Evolutionary conservation across 2,329 filamentous ascomycete species (phyloP), one percentile per base, ranked within the genome.

Genomic region (Neonectria coccinea): DNA sequence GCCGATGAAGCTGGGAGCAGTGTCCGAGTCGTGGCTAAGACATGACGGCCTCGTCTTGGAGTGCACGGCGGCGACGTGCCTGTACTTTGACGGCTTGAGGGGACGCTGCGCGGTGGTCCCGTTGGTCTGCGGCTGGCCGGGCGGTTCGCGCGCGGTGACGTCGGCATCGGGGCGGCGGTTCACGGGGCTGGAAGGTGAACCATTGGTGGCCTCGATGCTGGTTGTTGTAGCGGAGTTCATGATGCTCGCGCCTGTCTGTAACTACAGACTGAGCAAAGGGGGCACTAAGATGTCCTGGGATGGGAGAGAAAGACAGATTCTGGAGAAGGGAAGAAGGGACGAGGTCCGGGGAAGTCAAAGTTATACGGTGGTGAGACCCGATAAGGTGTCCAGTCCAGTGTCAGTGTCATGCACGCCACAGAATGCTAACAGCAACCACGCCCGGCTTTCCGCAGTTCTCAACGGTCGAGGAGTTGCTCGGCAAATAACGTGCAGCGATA

Each of bases 51-150:
- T 88, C 41, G 86, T 80, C 71, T 86, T 78, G 8, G 89, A 89
- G 79, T 99, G 96, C 39, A 97, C 89, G 33, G 94, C 94, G 64
- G 92, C 92, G 67, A 97, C 89, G 87, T 99, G 96, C 70, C 93
- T 92, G 82, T 98, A 98, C 78, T 94, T 96, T 73, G 71, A 64
- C 8, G 66, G 63, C 47, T 67, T 70, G 42, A 63, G 59, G 27
- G 69, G 59, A 62, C 69, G 66, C 22, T 72, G 66, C 10, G 61
- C 66, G 18, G 71, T 71, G 54, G 73, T 69, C 58, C 71, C 72
- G 50, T 66, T 71, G 67, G 62, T 64, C 56, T 59, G 64, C 54
- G 61, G 64, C 44, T 67, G 62, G 5, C 25, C 25, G 25, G 25
- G 25, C 41, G 66, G 62, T 59, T 76, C 70, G 55, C 62, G 68